These are phyloP conservation scores for Rostrohypoxylon terebratum DNA, from an alignment of 495 filamentous ascomycete species.

Conservation along the genomic window DNA sequence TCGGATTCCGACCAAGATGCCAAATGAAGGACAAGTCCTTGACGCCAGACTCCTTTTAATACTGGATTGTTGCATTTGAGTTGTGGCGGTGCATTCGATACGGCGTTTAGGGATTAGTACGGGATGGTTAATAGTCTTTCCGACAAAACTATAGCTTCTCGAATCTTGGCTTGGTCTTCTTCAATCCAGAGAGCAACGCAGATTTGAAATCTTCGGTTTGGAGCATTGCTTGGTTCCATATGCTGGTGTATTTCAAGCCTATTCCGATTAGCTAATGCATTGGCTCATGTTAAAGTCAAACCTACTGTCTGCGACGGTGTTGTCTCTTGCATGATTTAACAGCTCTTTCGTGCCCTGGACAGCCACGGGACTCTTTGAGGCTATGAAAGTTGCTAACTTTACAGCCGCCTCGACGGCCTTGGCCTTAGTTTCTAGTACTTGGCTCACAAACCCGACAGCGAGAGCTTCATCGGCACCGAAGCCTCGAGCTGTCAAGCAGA, in stretches of 20 bases:
- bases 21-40: constrained; percentile 26
- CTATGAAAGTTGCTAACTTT: constrained; percentile 74
- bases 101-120: background rate
- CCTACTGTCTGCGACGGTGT: constrained; percentile 79
- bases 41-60: background rate
- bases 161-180: constrained; percentile 85
- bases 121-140: background rate
- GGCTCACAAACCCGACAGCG: constrained; percentile 84
- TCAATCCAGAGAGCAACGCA: constrained; percentile 79
- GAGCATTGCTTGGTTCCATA: constrained; percentile 87
- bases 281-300: constrained; percentile 29
- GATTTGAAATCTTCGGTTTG: constrained; percentile 82
- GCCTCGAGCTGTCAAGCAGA: constrained; percentile 78
- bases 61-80: background rate
- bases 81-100: background rate
- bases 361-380: constrained; percentile 88
- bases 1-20: constrained; percentile 46
- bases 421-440: constrained; percentile 75
- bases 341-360: constrained; percentile 95
- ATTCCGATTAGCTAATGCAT: constrained; percentile 26
- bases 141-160: constrained; percentile 75
- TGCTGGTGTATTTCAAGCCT: constrained; percentile 82
- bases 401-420: constrained; percentile 71
- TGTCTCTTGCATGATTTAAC: constrained; percentile 86
- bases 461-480: constrained; percentile 85